phyloP scores from a whole-genome alignment of 2,329 filamentous ascomycete genomes.

The Nemania serpens region DNA sequence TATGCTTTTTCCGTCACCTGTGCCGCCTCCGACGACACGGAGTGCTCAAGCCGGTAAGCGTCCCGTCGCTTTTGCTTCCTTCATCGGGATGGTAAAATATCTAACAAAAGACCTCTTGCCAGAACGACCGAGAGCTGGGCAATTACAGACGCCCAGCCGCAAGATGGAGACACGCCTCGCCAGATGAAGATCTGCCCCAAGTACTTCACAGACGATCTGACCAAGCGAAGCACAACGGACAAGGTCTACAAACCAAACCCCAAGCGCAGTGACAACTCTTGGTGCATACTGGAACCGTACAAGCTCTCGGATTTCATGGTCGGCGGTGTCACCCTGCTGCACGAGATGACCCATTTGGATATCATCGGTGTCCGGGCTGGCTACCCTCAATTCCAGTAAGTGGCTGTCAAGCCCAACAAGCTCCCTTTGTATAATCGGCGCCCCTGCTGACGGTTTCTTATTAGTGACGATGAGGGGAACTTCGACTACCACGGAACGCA shows the following conservation, averaged over 20 bases:
- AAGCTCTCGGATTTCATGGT: conserved; percentile 19
- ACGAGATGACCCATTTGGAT: conserved; percentile 24
- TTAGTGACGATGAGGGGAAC: conserved; percentile 6
- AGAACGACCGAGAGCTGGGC: conserved; percentile 14
- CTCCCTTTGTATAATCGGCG: not conserved
- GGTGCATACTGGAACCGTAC: conserved; percentile 10
- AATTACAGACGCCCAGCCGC: conserved; percentile 16
- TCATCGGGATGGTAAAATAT: not conserved
- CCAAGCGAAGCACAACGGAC: conserved; percentile 9
- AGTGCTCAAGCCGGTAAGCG: conserved; percentile 11
- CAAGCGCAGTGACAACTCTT: not conserved
- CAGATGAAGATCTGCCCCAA: conserved; percentile 22
- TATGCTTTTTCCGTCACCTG: conserved; percentile 19
- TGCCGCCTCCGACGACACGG: conserved; percentile 12
- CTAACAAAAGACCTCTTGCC: not conserved
- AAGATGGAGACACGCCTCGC: conserved; percentile 13
- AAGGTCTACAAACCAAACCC: conserved; percentile 8
- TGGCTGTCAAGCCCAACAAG: not conserved
- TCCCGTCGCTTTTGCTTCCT: not conserved
- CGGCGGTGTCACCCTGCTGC: conserved; percentile 11
- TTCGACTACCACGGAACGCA: conserved; percentile 17
- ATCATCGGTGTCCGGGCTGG: conserved; percentile 1
- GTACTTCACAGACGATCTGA: conserved; percentile 15
- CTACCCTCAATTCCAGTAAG: conserved; percentile 13
- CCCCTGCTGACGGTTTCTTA: not conserved